A percentile compares a stretch with the other conserved stretches of the same genome.
Conservation (phyloP, 2,329 filamentous ascomycete species). For the Rutstroemia sp. region DNA sequence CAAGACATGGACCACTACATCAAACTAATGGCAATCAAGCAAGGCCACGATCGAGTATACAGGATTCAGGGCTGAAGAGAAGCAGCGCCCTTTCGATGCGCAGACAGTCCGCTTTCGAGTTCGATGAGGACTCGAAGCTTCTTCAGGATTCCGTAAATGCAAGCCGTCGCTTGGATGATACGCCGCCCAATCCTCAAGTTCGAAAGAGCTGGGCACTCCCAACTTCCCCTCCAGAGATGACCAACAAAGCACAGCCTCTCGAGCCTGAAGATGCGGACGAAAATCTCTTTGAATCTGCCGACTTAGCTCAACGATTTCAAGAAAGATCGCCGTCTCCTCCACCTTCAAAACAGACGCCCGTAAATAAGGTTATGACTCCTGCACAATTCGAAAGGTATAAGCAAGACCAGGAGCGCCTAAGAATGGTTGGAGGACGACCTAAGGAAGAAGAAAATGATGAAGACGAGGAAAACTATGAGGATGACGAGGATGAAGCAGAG, state of each 20-base stretch:
- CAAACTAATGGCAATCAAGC: conserved; percentile 3
- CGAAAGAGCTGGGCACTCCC: conserved; percentile 26
- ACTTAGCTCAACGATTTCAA: conserved; percentile 24
- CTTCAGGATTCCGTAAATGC: conserved; percentile 28
- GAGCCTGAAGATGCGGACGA: conserved; percentile 23
- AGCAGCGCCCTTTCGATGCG: conserved; percentile 24
- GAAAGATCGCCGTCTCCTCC: conserved; percentile 16
- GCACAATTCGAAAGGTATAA: conserved; percentile 79
- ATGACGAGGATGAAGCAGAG: conserved; percentile 74
- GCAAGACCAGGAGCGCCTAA: conserved; percentile 60
- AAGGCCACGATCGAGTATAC: conserved; percentile 4
- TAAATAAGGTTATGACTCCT: conserved; percentile 81
- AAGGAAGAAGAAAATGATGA: conserved; percentile 54
- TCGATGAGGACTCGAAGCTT: conserved; percentile 29
- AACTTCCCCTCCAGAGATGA: conserved; percentile 10
- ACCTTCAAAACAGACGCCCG: conserved; percentile 29
- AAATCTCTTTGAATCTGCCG: conserved; percentile 23
- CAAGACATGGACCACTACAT: conserved; percentile 6
- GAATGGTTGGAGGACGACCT: conserved; percentile 37
- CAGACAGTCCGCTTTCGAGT: conserved; percentile 24
- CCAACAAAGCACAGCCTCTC: conserved; percentile 21
- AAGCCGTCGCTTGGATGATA: conserved; percentile 23
- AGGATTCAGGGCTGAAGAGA: conserved; percentile 21
- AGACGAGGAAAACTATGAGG: conserved; percentile 54
- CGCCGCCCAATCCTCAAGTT: conserved; percentile 15